These are phyloP conservation scores for Stephania cephalantha DNA, from an alignment of 164 flowering plant genomes.

Conservation along the genomic window DNA sequence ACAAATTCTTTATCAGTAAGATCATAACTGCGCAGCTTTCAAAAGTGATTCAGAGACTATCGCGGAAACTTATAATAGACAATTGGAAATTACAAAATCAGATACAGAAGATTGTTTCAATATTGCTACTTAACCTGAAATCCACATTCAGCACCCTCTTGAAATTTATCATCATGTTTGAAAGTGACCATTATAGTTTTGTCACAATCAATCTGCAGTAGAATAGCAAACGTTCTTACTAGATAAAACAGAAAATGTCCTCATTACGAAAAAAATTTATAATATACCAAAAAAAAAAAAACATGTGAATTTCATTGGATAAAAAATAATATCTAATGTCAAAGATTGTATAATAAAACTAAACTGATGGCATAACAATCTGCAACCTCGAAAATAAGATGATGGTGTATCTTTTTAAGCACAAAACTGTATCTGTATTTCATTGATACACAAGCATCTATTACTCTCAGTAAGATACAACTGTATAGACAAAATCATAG, in stretches of 20 bases:
- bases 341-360: neutral
- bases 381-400: neutral
- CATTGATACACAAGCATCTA: no score
- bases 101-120: neutral
- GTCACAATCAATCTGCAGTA: constrained; percentile 93
- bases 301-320: neutral
- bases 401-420: neutral
- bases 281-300: no score
- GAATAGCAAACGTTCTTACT: neutral
- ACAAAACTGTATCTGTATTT: no score
- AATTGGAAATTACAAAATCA: neutral
- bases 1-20: neutral
- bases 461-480: no score
- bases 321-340: neutral
- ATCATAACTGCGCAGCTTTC: neutral
- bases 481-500: neutral
- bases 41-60: neutral
- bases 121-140: constrained; percentile 53
- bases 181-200: constrained; percentile 79
- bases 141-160: constrained; percentile 78
- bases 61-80: neutral
- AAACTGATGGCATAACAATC: neutral
- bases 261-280: neutral
- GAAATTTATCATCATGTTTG: constrained; percentile 84
- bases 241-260: neutral